Conservation (phyloP, 371 early-diverging fungal species). For the Zopfochytrium polystomum region DNA sequence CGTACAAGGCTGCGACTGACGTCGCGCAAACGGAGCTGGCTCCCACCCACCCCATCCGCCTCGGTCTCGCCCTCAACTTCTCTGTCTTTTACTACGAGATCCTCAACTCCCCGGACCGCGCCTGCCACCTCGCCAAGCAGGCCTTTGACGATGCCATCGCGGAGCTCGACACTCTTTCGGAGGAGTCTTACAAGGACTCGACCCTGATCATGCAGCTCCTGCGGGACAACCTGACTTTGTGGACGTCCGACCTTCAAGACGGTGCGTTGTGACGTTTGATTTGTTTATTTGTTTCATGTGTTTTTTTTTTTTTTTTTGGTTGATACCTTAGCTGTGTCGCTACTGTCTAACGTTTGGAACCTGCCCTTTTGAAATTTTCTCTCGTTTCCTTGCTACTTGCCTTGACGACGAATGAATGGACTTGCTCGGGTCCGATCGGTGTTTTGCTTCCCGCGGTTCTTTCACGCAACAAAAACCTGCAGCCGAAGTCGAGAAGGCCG, state of each 20-base stretch:
- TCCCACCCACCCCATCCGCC: constrained; percentile 98
- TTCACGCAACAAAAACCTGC: no score
- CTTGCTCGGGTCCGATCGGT: no score
- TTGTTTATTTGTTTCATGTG: constrained; percentile 38
- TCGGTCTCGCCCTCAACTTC: constrained; percentile 99
- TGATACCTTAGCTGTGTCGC: no score
- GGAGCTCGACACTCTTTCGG: constrained; percentile 97
- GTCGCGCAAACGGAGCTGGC: constrained; percentile 92
- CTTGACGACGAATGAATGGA: no score
- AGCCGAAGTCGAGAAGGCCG: constrained; percentile 49
- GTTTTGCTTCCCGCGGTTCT: no score
- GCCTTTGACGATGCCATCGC: constrained; percentile 99
- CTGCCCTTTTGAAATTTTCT: no score
- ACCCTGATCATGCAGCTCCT: constrained; percentile 99
- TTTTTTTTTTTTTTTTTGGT: no score
- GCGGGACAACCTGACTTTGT: constrained; percentile 99
- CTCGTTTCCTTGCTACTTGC: no score
- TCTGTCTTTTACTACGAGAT: constrained; percentile 99
- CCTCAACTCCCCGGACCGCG: constrained; percentile 96
- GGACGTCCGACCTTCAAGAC: constrained; percentile 89
- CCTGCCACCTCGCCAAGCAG: constrained; percentile 98
- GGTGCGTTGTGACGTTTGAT: constrained; percentile 6
- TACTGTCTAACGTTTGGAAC: no score
- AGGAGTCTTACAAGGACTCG: constrained; percentile 99
- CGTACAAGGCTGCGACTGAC: constrained; percentile 95